These are phyloP conservation scores for Puccinia polysora DNA, from an alignment of 1,284 basidiomycete genomes.

Conservation along the genomic window DNA sequence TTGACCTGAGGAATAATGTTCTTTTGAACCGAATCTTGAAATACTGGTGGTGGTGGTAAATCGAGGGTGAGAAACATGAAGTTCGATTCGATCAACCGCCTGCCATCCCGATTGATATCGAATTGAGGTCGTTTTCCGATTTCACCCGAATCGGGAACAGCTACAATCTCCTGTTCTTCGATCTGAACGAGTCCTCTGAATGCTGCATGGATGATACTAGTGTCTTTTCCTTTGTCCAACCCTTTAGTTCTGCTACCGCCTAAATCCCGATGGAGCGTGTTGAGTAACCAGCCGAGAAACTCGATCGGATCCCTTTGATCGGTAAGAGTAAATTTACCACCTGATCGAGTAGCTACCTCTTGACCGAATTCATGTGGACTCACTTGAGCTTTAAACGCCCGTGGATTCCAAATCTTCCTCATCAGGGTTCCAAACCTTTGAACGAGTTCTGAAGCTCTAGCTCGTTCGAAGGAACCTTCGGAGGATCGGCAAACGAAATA, in stretches of 20 bases:
- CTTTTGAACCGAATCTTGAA: conserved; percentile 90
- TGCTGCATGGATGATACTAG: conserved; percentile 81
- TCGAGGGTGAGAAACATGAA: conserved; percentile 95
- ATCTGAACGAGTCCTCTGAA: conserved; percentile 91
- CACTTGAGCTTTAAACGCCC: conserved; percentile 94
- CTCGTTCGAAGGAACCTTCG: conserved; percentile 34
- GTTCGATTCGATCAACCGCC: conserved; percentile 66
- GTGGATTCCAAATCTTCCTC: conserved; percentile 92
- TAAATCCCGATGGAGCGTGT: conserved; percentile 83
- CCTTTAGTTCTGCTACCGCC: conserved; percentile 60
- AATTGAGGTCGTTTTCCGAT: conserved; percentile 68
- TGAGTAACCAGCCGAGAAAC: conserved; percentile 92
- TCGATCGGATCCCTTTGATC: conserved; percentile 93
- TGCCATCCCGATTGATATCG: conserved; percentile 85
- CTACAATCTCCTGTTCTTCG: conserved; percentile 85
- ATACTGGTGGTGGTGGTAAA: conserved; percentile 88
- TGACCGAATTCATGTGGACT: conserved; percentile 97
- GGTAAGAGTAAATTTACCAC: conserved; percentile 83
- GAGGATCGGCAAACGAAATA: conserved; percentile 58
- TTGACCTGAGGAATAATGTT: conserved; percentile 98
- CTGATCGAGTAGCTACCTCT: conserved; percentile 81
- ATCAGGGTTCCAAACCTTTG: conserved; percentile 66
- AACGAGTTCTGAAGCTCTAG: conserved; percentile 65
- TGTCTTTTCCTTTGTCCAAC: background rate
- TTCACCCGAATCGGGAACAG: conserved; percentile 66